Conservation (phyloP, 306 rosid species). For the Fragaria ananassa region DNA sequence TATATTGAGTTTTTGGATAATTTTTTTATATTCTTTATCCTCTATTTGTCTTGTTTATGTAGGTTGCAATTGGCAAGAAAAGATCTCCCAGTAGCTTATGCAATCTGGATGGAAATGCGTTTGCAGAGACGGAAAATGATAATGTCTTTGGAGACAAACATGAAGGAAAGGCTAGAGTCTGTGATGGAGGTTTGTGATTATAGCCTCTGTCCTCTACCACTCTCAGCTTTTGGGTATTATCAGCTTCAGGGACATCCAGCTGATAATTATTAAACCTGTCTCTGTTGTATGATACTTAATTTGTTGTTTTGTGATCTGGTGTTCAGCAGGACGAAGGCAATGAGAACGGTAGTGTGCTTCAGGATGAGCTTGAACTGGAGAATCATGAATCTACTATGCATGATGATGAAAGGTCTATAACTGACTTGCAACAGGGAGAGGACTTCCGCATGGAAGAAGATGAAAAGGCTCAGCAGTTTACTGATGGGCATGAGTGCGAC, state of each 20-base stretch:
- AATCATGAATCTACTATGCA: constrained; percentile 22
- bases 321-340: constrained; percentile 52
- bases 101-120: constrained; percentile 53
- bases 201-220: constrained; percentile 16
- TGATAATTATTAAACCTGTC: constrained; percentile 5
- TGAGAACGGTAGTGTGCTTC: constrained; percentile 33
- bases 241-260: constrained; percentile 20
- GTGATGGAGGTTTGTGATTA: constrained; percentile 49
- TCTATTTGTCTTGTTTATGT: constrained; percentile 28
- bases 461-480: constrained; percentile 11
- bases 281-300: constrained; percentile 24
- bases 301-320: constrained; percentile 33
- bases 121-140: constrained; percentile 41
- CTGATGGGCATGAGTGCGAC: constrained; percentile 32
- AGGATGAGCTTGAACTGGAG: constrained; percentile 42
- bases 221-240: constrained; percentile 6
- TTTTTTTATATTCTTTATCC: neutral
- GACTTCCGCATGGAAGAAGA: constrained; percentile 16
- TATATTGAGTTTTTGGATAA: constrained; percentile 9
- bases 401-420: constrained; percentile 33
- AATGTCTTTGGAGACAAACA: constrained; percentile 53
- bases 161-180: constrained; percentile 43
- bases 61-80: constrained; percentile 74
- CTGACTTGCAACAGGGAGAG: constrained; percentile 29
- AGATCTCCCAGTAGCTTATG: constrained; percentile 69